Evolutionary conservation across 176 grass and related monocot species (phyloP).

Genomic region (Alopecurus myosuroides): DNA sequence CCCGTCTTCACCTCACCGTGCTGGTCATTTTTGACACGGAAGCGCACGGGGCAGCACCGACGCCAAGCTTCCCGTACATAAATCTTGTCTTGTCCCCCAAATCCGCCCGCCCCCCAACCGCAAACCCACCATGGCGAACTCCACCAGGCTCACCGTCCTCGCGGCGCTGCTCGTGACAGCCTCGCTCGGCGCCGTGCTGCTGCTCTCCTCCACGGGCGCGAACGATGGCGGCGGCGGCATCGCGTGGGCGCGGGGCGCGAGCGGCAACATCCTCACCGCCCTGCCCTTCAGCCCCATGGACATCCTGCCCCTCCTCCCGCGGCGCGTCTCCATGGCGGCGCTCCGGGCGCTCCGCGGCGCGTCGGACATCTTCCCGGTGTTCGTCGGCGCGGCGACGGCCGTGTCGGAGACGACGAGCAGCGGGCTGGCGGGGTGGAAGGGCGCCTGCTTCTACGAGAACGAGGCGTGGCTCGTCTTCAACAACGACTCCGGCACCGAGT

Average conservation of each 20-base stretch:
- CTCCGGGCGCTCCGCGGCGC: conserved; percentile 30
- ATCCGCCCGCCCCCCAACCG: background rate
- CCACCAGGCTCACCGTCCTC: background rate
- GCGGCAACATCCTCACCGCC: background rate
- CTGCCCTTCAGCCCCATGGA: conserved; percentile 49
- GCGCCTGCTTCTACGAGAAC: conserved; percentile 80
- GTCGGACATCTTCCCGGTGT: conserved; percentile 58
- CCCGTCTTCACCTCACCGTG: background rate
- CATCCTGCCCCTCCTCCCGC: conserved; percentile 43
- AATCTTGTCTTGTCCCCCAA: background rate
- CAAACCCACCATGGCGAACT: conserved; percentile 14
- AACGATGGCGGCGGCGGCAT: background rate
- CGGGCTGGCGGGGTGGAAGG: conserved; percentile 31
- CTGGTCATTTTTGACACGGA: conserved; percentile 30
- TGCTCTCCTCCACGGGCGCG: background rate
- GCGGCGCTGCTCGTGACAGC: background rate
- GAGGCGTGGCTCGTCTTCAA: conserved; percentile 56
- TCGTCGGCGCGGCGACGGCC: conserved; percentile 44
- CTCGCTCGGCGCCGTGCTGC: background rate
- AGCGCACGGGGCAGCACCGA: background rate
- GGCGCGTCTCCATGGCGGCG: conserved; percentile 29
- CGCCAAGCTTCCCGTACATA: background rate
- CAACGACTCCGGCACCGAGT: conserved; percentile 49
- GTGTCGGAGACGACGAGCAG: background rate
- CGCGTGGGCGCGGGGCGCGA: background rate